Conservation (phyloP, 2,329 filamentous ascomycete species). For the Penicillium sp. region DNA sequence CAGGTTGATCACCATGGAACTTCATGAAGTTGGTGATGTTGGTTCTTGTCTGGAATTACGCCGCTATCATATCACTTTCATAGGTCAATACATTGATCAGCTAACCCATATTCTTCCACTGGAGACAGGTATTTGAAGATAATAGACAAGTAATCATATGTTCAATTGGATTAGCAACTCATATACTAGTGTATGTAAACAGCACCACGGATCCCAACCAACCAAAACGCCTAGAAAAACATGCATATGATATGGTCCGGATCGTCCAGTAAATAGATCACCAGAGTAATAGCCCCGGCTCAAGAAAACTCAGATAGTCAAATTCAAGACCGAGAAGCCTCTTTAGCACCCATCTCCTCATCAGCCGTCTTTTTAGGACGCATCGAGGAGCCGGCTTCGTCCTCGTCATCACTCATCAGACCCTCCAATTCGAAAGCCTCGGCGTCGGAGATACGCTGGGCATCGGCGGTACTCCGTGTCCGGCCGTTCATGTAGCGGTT, state of each 20-base stretch:
- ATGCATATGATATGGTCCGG: constrained; percentile 7
- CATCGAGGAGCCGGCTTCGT: constrained; percentile 49
- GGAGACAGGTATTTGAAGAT: too few relatives aligned
- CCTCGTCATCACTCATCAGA: constrained; percentile 86
- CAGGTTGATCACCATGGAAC: too few relatives aligned
- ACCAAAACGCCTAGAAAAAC: constrained; percentile 3
- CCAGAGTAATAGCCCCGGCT: not conserved
- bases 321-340: constrained; percentile 12
- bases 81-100: not conserved
- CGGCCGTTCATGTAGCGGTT: constrained; percentile 51
- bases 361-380: constrained; percentile 40
- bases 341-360: constrained; percentile 37
- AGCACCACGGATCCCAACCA: not conserved
- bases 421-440: constrained; percentile 95
- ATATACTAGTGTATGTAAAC: not conserved
- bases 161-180: constrained; percentile 6
- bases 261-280: too few relatives aligned
- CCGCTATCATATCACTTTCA: not conserved
- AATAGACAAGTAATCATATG: constrained; percentile 5
- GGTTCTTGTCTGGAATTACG: not conserved
- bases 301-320: not conserved
- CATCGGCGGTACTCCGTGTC: constrained; percentile 41
- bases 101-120: too few relatives aligned
- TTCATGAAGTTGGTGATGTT: too few relatives aligned
- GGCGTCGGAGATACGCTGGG: constrained; percentile 71